Conservation (phyloP, 1,284 basidiomycete species). For the Meira nashicola region DNA sequence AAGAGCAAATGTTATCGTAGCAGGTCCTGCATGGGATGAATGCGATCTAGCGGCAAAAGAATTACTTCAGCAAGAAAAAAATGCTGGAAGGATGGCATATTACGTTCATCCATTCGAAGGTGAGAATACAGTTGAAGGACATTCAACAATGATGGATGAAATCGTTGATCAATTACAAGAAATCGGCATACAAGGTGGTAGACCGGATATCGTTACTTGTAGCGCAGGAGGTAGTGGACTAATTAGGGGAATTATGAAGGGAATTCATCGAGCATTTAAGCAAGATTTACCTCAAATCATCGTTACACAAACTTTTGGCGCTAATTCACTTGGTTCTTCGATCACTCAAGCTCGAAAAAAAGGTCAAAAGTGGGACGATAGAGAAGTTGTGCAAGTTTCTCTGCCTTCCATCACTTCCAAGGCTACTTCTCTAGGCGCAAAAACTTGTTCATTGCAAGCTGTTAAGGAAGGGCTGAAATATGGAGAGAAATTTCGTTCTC, state of each 20-base stretch:
- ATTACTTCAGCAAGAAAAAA: constrained; percentile 15
- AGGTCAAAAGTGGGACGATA: background rate
- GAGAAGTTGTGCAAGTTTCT: constrained; percentile 11
- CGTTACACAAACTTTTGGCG: constrained; percentile 34
- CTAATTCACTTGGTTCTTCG: constrained; percentile 31
- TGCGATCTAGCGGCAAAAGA: constrained; percentile 23
- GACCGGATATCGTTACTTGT: constrained; percentile 25
- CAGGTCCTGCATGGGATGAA: constrained; percentile 22
- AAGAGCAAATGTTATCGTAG: constrained; percentile 30
- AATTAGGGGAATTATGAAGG: constrained; percentile 24
- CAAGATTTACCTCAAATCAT: constrained; percentile 16
- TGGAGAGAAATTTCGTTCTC: constrained; percentile 9
- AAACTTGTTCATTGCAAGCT: constrained; percentile 19
- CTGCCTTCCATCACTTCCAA: constrained; percentile 33
- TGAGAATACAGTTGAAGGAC: constrained; percentile 34
- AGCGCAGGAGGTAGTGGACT: constrained; percentile 40
- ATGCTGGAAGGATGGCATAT: constrained; percentile 9
- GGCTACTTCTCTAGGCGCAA: constrained; percentile 44
- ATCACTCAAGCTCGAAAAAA: constrained; percentile 11
- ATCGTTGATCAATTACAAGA: constrained; percentile 26
- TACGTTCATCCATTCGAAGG: constrained; percentile 50
- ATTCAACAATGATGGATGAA: constrained; percentile 35
- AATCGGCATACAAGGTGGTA: background rate
- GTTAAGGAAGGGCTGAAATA: constrained; percentile 11
- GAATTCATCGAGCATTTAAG: background rate